phyloP scores from a whole-genome alignment of 495 filamentous ascomycete species.

The Aspergillus sclerotiicarbonarius region DNA sequence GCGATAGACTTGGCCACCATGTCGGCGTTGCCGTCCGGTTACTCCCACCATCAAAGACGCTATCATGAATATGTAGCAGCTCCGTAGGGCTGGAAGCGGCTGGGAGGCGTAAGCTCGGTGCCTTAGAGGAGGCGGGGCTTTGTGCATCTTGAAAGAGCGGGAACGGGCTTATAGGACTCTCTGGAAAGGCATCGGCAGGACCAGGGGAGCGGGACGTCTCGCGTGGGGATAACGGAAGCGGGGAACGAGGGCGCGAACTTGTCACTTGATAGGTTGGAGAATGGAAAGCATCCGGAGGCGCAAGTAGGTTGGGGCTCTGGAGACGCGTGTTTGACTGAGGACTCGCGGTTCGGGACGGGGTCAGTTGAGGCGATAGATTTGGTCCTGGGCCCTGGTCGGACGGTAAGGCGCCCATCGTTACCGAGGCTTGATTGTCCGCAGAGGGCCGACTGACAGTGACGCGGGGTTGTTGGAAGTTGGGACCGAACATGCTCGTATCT shows the following conservation, averaged over 20 bases:
- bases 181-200: constrained; percentile 9
- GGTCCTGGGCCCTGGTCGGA: constrained; percentile 20
- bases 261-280: constrained; percentile 35
- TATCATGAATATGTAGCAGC: constrained; percentile 33
- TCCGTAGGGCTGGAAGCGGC: constrained; percentile 53
- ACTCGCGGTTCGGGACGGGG: constrained; percentile 27
- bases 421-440: constrained; percentile 18
- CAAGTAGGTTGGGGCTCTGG: constrained; percentile 32
- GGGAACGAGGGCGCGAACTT: constrained; percentile 25
- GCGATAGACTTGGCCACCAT: constrained; percentile 75
- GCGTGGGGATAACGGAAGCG: constrained; percentile 33
- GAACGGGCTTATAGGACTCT: constrained; percentile 46
- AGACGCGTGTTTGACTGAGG: constrained; percentile 15
- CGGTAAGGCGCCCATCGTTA: constrained; percentile 14
- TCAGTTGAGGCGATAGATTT: constrained; percentile 41
- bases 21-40: constrained; percentile 15
- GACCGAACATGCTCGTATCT: constrained; percentile 32
- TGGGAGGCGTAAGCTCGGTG: constrained; percentile 53
- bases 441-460: constrained; percentile 39
- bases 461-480: constrained; percentile 18
- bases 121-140: constrained; percentile 40
- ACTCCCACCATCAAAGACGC: constrained; percentile 18
- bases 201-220: constrained; percentile 19
- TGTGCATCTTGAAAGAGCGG: constrained; percentile 50
- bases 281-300: constrained; percentile 36